Conservation (phyloP, 176 grass and related monocot species). For the Pharus latifolius region DNA sequence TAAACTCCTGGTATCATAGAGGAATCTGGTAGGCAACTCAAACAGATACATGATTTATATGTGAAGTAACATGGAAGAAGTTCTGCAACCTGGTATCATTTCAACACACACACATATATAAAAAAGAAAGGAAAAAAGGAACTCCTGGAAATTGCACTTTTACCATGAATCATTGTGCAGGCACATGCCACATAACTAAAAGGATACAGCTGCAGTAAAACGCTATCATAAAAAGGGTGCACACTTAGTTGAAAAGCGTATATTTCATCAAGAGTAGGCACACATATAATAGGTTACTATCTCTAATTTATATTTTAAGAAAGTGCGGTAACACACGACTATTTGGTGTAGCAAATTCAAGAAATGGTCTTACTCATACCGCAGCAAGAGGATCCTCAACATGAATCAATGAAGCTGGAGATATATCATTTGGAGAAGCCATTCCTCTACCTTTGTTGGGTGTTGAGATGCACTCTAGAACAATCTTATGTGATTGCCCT, state of each 20-base stretch:
- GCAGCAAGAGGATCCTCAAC: constrained; percentile 71
- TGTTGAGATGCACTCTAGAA: constrained; percentile 51
- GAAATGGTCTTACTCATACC: constrained; percentile 28
- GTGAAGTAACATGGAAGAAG: not conserved
- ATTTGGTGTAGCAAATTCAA: not conserved
- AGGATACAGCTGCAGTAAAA: no score
- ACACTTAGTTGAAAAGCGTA: no score
- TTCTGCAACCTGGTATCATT: not conserved
- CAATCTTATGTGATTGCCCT: constrained; percentile 27
- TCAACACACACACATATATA: not conserved
- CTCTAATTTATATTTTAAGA: no score
- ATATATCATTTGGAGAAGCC: constrained; percentile 49
- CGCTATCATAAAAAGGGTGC: no score
- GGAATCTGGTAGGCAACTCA: not conserved
- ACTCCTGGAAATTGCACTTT: no score
- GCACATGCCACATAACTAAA: no score
- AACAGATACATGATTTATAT: constrained; percentile 2
- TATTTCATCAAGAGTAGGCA: no score
- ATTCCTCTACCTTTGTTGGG: constrained; percentile 77
- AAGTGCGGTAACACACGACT: not conserved
- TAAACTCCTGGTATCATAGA: not conserved
- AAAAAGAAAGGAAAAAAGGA: no score
- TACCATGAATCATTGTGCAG: no score
- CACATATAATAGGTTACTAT: no score
- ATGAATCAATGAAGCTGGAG: constrained; percentile 67